These are phyloP conservation scores for Fusarium sp. DNA, from an alignment of 2,329 filamentous ascomycete species.

Conservation along the genomic window DNA sequence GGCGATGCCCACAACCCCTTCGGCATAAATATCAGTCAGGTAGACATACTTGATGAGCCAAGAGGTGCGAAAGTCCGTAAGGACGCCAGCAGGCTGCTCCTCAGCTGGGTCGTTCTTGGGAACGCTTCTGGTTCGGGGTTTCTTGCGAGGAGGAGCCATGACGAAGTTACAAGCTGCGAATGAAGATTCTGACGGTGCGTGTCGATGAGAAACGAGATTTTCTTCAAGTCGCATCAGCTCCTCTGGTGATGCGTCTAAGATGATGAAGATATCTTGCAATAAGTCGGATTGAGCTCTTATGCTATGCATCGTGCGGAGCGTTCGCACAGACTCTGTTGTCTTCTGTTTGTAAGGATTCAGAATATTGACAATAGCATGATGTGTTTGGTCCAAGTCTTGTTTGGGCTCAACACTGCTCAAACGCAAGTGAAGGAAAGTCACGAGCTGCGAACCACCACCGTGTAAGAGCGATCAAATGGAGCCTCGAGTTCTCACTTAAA, in stretches of 20 bases:
- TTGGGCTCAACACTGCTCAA: conserved; percentile 3
- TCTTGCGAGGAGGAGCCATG: conserved; percentile 42
- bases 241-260: not conserved
- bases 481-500: not conserved
- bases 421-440: not conserved
- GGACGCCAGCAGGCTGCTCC: conserved; percentile 46
- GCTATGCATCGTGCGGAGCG: conserved; percentile 1
- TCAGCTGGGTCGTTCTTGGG: conserved; percentile 36
- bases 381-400: not conserved
- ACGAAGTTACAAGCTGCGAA: not conserved
- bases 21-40: not conserved
- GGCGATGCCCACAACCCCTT: not conserved
- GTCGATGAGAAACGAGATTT: not conserved
- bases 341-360: not conserved
- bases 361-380: not conserved
- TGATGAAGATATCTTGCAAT: not conserved
- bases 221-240: not conserved
- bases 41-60: conserved; percentile 55
- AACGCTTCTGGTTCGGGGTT: conserved; percentile 33
- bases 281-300: not conserved
- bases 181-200: not conserved
- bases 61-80: conserved; percentile 53
- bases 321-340: not conserved
- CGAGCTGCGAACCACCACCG: not conserved
- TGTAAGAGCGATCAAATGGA: conserved; percentile 1